These are phyloP conservation scores for Emiliania huxleyi DNA, from an alignment of 78 protist species.

Conservation along the genomic window DNA sequence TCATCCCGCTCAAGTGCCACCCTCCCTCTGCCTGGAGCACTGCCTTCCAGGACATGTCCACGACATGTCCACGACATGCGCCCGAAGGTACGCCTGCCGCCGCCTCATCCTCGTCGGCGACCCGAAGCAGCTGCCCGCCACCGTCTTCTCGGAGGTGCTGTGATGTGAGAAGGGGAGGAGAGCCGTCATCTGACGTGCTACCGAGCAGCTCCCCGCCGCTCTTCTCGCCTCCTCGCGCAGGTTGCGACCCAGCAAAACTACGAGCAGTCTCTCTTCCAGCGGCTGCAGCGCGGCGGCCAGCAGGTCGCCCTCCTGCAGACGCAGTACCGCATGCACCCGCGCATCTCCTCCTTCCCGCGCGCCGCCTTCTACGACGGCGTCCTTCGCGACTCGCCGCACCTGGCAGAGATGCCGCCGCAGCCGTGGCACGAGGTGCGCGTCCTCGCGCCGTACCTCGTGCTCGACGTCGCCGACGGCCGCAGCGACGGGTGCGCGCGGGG, in stretches of 20 bases:
- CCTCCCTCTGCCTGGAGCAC: no score
- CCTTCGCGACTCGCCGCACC: background rate
- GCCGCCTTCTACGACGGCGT: constrained; percentile 32
- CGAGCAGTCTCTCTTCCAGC: constrained; percentile 30
- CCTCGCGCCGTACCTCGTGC: background rate
- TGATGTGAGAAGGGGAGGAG: no score
- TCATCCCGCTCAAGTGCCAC: constrained; percentile 45
- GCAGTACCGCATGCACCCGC: constrained; percentile 66
- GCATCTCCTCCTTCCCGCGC: constrained; percentile 34
- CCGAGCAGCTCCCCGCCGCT: no score
- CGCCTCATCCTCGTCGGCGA: constrained; percentile 35
- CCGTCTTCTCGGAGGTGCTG: background rate
- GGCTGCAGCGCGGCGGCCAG: constrained; percentile 31
- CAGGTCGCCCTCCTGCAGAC: background rate
- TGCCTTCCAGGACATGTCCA: no score
- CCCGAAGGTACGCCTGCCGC: background rate
- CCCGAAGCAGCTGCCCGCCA: constrained; percentile 49
- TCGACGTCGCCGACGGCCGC: constrained; percentile 1
- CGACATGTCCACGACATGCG: no score
- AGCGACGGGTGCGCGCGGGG: background rate
- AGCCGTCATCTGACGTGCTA: no score
- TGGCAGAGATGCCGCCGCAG: background rate
- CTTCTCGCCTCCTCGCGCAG: background rate
- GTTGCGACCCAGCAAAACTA: background rate
- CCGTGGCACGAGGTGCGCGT: background rate